A percentile compares a stretch with the other conserved stretches of the same genome.
phyloP scores from a whole-genome alignment of 1,284 basidiomycete species.

The Cerioporus squamosus region DNA sequence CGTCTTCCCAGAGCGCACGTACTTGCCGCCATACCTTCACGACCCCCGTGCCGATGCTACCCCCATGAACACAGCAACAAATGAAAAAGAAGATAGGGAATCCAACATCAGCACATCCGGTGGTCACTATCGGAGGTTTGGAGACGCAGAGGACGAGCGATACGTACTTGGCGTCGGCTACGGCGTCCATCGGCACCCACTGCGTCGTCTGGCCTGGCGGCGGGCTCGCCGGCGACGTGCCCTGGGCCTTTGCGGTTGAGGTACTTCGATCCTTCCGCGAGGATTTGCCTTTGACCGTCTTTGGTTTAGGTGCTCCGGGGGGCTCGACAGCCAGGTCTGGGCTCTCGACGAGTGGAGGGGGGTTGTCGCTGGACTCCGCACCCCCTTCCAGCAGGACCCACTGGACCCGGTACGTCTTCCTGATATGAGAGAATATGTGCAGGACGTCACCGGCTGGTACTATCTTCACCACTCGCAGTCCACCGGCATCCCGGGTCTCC shows the following conservation, averaged over 20 bases:
- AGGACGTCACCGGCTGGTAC: conserved; percentile 66
- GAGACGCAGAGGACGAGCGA: background rate
- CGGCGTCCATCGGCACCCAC: conserved; percentile 62
- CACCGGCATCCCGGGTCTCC: conserved; percentile 6
- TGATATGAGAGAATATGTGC: conserved; percentile 92
- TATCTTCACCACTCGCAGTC: conserved; percentile 48
- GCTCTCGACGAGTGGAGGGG: conserved; percentile 25
- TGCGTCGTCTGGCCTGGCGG: conserved; percentile 14
- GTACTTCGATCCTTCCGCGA: background rate
- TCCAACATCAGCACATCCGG: conserved; percentile 1
- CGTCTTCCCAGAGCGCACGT: conserved; percentile 33
- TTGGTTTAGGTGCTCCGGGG: conserved; percentile 12
- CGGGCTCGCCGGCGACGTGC: background rate
- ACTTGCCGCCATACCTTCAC: conserved; percentile 42
- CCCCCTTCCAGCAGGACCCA: conserved; percentile 70
- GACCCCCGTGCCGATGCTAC: conserved; percentile 43
- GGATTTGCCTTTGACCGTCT: conserved; percentile 11
- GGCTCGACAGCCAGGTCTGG: conserved; percentile 1
- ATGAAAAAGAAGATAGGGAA: conserved; percentile 2
- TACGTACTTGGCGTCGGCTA: conserved; percentile 67
- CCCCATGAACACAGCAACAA: conserved; percentile 7
- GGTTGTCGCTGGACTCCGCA: conserved; percentile 28
- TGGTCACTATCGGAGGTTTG: background rate
- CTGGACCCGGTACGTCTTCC: conserved; percentile 85
- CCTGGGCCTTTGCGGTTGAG: background rate